Evolutionary conservation across 768 basidiomycete genomes (phyloP).

Genomic region (Russula lepida): DNA sequence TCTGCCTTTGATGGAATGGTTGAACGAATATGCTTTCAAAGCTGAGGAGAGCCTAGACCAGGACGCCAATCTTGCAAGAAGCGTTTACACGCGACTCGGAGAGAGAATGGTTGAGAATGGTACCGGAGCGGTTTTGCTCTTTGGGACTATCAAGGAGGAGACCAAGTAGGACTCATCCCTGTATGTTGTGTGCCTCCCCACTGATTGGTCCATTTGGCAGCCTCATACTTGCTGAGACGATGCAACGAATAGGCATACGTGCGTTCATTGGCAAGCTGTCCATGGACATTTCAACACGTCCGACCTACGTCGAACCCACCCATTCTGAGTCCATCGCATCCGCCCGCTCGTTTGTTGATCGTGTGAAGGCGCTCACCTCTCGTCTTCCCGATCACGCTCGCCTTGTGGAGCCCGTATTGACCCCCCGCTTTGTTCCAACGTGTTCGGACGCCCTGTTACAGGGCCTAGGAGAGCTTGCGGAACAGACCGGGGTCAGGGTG

Average conservation of each 20-base stretch:
- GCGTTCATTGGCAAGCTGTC: conserved; percentile 87
- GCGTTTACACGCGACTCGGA: conserved; percentile 62
- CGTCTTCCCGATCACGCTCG: conserved; percentile 37
- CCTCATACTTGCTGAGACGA: conserved; percentile 65
- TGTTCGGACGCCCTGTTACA: conserved; percentile 65
- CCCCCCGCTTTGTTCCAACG: conserved; percentile 85
- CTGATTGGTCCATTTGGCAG: conserved; percentile 30
- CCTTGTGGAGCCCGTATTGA: conserved; percentile 74
- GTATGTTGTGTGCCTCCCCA: background rate
- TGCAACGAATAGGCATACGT: conserved; percentile 64
- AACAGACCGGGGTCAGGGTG: conserved; percentile 39
- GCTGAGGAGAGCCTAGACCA: conserved; percentile 70
- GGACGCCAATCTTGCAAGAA: conserved; percentile 48
- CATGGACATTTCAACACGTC: conserved; percentile 73
- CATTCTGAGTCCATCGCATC: conserved; percentile 40
- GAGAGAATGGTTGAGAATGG: conserved; percentile 61
- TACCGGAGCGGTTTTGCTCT: conserved; percentile 68
- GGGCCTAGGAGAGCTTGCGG: conserved; percentile 51
- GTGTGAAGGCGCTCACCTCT: conserved; percentile 36
- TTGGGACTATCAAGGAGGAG: conserved; percentile 75
- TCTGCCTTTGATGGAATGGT: conserved; percentile 78
- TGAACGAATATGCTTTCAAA: conserved; percentile 72
- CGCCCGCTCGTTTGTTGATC: conserved; percentile 48
- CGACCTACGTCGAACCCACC: conserved; percentile 63
- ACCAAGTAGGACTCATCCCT: conserved; percentile 54